A percentile compares a stretch with the other conserved stretches of the same genome.
Conservation (phyloP, 2,329 filamentous ascomycete species). For the Eurotiales sp. region DNA sequence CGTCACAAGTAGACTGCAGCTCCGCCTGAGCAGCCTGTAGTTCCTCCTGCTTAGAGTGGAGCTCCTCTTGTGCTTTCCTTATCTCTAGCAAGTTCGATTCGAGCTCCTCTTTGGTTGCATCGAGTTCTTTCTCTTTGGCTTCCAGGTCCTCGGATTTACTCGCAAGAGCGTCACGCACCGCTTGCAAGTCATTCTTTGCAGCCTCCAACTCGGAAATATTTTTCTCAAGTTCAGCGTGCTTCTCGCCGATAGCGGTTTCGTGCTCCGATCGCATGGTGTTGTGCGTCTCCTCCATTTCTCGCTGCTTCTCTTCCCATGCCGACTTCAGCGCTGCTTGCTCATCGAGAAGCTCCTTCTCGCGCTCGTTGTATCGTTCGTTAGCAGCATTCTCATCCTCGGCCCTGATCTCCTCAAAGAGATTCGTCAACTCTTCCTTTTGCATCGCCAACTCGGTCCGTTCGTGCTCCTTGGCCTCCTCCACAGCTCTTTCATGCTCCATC, state of each 20-base stretch:
- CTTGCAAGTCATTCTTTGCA: conserved; percentile 30
- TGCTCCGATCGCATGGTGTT: conserved; percentile 33
- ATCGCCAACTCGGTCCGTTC: conserved; percentile 31
- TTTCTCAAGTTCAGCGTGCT: conserved; percentile 26
- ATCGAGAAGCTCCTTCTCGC: conserved; percentile 43
- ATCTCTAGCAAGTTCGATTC: conserved; percentile 17
- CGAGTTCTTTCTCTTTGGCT: conserved; percentile 24
- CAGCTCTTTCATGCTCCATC: conserved; percentile 42
- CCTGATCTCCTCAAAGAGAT: conserved; percentile 46
- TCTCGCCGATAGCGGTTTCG: conserved; percentile 25
- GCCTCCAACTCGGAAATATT: conserved; percentile 33
- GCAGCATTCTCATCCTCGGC: conserved; percentile 39
- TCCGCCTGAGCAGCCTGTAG: conserved; percentile 18
- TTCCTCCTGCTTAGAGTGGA: conserved; percentile 16
- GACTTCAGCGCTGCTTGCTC: conserved; percentile 32
- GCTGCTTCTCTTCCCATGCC: conserved; percentile 35
- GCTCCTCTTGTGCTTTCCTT: conserved; percentile 15
- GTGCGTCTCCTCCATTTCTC: conserved; percentile 36
- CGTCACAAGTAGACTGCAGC: conserved; percentile 16
- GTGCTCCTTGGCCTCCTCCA: conserved; percentile 29
- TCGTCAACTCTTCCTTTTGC: conserved; percentile 47
- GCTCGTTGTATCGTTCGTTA: conserved; percentile 32
- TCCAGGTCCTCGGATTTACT: conserved; percentile 26
- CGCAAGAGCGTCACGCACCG: conserved; percentile 24
- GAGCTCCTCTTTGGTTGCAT: conserved; percentile 24